Percentiles rank a stretch among this genome's conserved stretches.
phyloP scores from a whole-genome alignment of 352 stramenopile genomes.

The Phytophthora rubi region DNA sequence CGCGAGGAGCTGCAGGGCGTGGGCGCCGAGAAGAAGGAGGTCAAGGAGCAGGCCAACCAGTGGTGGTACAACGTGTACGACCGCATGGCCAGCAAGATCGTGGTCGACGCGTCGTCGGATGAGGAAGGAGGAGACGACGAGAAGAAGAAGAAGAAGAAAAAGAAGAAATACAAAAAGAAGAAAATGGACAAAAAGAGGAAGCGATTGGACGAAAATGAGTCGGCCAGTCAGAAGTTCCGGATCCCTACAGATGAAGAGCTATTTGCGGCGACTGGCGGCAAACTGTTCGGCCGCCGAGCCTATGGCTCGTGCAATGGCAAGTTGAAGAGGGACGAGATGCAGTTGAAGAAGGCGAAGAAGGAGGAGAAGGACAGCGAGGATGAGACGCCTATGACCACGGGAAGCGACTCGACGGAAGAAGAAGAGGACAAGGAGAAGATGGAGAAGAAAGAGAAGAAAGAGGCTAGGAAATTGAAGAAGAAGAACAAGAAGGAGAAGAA shows the following conservation, averaged over 20 bases:
- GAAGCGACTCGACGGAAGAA: conserved; percentile 29
- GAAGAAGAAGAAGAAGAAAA: conserved; percentile 60
- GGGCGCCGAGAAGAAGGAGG: conserved; percentile 80
- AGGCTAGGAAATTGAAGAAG: conserved; percentile 29
- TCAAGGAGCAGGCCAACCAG: conserved; percentile 73
- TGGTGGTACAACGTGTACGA: conserved; percentile 92
- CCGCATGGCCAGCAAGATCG: conserved; percentile 87
- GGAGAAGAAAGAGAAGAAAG: conserved; percentile 20
- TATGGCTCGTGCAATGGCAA: conserved; percentile 91
- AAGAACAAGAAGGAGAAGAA: conserved; percentile 31
- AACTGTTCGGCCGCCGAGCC: conserved; percentile 94
- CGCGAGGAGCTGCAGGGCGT: conserved; percentile 94
- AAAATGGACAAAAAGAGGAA: conserved; percentile 35
- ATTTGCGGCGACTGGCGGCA: conserved; percentile 95
- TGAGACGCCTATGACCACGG: conserved; percentile 12
- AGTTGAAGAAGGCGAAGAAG: conserved; percentile 50
- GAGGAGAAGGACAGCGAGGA: conserved; percentile 32
- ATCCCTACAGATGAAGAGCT: conserved; percentile 95
- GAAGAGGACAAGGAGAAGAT: conserved; percentile 15
- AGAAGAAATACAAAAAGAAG: conserved; percentile 44
- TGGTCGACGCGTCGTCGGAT: conserved; percentile 73
- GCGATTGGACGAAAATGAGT: conserved; percentile 27
- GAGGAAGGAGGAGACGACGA: conserved; percentile 44
- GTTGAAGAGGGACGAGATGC: conserved; percentile 77
- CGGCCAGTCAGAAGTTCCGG: conserved; percentile 51